Conservation (phyloP, 768 basidiomycete genomes). For the Agrocybe pediades region DNA sequence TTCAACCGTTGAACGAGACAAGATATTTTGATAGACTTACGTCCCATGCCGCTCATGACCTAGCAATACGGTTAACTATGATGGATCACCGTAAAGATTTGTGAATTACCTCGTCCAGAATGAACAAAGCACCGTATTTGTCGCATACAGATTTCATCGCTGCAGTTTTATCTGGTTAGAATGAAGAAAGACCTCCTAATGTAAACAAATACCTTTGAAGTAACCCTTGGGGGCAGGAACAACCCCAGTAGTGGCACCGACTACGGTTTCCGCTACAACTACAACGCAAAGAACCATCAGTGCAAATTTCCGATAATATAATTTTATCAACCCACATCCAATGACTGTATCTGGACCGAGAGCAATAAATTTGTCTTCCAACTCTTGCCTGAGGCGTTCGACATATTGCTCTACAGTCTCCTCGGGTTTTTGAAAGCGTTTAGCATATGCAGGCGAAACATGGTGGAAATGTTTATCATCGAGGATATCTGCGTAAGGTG, state of each 20-base stretch:
- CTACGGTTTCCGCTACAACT: constrained; percentile 88
- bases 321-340: constrained; percentile 55
- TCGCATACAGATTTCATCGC: constrained; percentile 84
- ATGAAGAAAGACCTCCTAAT: background rate
- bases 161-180: constrained; percentile 1
- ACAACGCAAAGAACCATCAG: background rate
- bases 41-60: constrained; percentile 91
- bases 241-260: constrained; percentile 82
- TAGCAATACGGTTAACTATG: constrained; percentile 16
- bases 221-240: constrained; percentile 82
- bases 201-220: constrained; percentile 49
- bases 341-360: constrained; percentile 83
- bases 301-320: background rate
- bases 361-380: constrained; percentile 84
- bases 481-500: constrained; percentile 67
- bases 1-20: too few species aligned
- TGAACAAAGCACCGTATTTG: constrained; percentile 76
- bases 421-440: constrained; percentile 66
- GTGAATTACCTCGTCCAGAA: constrained; percentile 72
- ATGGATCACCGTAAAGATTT: background rate
- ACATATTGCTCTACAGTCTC: constrained; percentile 85
- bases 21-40: too few species aligned
- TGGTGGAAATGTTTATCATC: constrained; percentile 74
- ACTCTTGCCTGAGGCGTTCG: constrained; percentile 71
- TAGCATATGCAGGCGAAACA: constrained; percentile 86